Base-by-base conservation (phyloP, 2,329 filamentous ascomycete species). In the Mycosphaerella arachidis region DNA sequence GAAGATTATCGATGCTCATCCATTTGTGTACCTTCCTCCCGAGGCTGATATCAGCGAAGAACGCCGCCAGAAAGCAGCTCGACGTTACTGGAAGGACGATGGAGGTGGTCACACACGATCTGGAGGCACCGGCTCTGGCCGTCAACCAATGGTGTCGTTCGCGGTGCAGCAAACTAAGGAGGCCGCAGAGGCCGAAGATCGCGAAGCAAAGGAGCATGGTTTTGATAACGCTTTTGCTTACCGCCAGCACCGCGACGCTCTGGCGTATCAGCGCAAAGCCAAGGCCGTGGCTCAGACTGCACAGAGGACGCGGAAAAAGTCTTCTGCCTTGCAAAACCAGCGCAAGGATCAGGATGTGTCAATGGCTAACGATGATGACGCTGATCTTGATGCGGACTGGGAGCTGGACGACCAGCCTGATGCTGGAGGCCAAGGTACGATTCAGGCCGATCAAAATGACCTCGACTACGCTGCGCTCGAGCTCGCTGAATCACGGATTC, bases 1-100 rank as follows among this genome's bases (percentile, higher is more conserved):
- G 27, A 78, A 79, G 48, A 82, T 86, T 56, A 77, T 82, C 8
- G 72, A 78, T 18, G 67, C 66, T 12, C 74, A 77, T 48, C 73
- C 77, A 13, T 69, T 69, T n/a, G 70, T 73, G 31, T 80, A 79
- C 60, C 70, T 82, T 12, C 80, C 81, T 0, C 69, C 73, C 1
- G 74, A 75, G 57, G 74, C 76, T 27, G 74, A 76, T 37, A 67
- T 78, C 43, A 70, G 75, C 46, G 72, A 72, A 3, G 69, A 68
- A 27, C 54, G 58, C n/a, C 57, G 59, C 7, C 10, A 9, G 4
- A 50, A 31, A 29, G 12, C 46, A 12, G 40, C 40, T 7, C 16
- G 40, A 18, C 40, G 40, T 16, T 43, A 43, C n/a, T 43, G 40
- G 40, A n/a, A 43, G n/a, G 40, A 18, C 40, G 40, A 43, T 18